Evolutionary conservation across 2,329 filamentous ascomycete genomes (phyloP).

Genomic region (Calonectria honghensis): DNA sequence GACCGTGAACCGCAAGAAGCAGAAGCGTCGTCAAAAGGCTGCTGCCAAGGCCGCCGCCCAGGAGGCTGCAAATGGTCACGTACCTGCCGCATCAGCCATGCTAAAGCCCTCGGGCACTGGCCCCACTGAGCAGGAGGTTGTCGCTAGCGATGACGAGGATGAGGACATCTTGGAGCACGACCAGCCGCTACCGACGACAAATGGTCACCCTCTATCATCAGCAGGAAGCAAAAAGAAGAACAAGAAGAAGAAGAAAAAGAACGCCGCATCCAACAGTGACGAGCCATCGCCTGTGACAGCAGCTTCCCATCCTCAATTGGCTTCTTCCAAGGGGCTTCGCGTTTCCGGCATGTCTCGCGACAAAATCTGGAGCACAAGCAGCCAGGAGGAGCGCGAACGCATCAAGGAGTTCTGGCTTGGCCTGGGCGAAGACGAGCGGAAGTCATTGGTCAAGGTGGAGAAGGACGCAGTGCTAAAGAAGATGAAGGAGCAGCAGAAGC

Average conservation of each 20-base stretch:
- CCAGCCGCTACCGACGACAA: conserved; percentile 56
- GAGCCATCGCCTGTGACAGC: conserved; percentile 47
- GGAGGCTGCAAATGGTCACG: conserved; percentile 64
- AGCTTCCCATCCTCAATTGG: conserved; percentile 46
- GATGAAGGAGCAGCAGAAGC: conserved; percentile 99
- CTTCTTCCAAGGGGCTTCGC: conserved; percentile 58
- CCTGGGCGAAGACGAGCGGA: conserved; percentile 93
- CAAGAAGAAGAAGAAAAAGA: conserved; percentile 82
- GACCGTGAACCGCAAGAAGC: conserved; percentile 92
- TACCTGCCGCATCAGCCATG: conserved; percentile 59
- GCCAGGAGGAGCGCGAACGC: conserved; percentile 93
- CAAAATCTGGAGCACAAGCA: conserved; percentile 98
- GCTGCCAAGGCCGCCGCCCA: conserved; percentile 78
- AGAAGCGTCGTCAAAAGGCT: conserved; percentile 92
- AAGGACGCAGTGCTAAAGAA: conserved; percentile 98
- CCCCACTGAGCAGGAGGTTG: conserved; percentile 68
- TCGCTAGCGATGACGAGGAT: conserved; percentile 74
- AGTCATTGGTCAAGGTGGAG: conserved; percentile 96
- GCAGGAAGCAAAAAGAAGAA: conserved; percentile 73
- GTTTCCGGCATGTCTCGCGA: conserved; percentile 78
- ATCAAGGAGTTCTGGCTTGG: conserved; percentile 99
- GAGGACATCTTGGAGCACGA: conserved; percentile 62
- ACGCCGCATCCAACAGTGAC: conserved; percentile 50
- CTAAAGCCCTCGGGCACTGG: conserved; percentile 49
- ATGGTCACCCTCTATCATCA: conserved; percentile 54